These are phyloP conservation scores for Penicillium coffeae DNA, from an alignment of 495 filamentous ascomycete genomes.

Conservation along the genomic window DNA sequence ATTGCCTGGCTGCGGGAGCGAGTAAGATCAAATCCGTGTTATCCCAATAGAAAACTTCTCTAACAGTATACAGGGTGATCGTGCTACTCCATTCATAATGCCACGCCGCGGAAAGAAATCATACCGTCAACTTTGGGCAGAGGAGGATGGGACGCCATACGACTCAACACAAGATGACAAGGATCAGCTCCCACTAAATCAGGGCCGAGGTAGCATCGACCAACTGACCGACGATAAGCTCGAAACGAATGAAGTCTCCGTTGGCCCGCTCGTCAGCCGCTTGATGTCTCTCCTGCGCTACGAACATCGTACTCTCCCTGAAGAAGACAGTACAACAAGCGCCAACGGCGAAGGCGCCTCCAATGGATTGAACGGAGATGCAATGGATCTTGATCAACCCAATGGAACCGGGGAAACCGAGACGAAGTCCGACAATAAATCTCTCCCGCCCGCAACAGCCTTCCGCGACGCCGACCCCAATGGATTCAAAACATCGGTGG, in stretches of 20 bases:
- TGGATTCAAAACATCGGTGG: constrained; percentile 52
- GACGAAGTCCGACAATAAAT: constrained; percentile 42
- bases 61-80: constrained; percentile 60
- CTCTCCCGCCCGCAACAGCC: constrained; percentile 65
- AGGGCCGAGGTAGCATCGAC: constrained; percentile 79
- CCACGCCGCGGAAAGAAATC: constrained; percentile 78
- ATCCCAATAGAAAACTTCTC: background rate
- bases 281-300: constrained; percentile 78
- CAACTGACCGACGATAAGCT: constrained; percentile 77
- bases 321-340: constrained; percentile 50
- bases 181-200: constrained; percentile 70
- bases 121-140: constrained; percentile 87
- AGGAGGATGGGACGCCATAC: constrained; percentile 78
- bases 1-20: constrained; percentile 88
- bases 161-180: constrained; percentile 55
- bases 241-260: constrained; percentile 87
- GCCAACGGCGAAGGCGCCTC: constrained; percentile 50
- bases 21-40: constrained; percentile 27
- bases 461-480: constrained; percentile 67
- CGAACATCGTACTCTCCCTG: constrained; percentile 63
- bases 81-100: constrained; percentile 76
- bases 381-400: constrained; percentile 46
- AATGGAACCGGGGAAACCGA: constrained; percentile 34
- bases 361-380: constrained; percentile 49
- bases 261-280: constrained; percentile 80